Evolutionary conservation across 768 basidiomycete species (phyloP).

Genomic region (Suillus decipiens): DNA sequence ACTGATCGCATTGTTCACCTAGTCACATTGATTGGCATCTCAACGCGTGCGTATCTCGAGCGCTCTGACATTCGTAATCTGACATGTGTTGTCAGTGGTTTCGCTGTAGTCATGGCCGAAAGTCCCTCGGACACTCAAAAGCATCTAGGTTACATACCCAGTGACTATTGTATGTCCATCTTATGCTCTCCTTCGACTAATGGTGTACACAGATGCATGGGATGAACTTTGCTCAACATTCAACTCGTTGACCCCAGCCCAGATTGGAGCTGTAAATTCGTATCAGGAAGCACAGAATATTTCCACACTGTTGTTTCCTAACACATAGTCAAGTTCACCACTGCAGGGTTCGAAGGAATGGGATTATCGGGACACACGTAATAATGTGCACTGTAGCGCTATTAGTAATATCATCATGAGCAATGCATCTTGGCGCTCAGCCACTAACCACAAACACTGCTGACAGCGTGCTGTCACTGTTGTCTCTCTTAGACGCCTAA

Average conservation of each 20-base stretch:
- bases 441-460: too few species aligned
- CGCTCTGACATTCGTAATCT: constrained; percentile 2
- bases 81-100: background rate
- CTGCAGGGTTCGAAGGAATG: background rate
- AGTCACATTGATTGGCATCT: constrained; percentile 60
- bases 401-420: too few species aligned
- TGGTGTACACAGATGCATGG: constrained; percentile 23
- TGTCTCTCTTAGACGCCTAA: too few species aligned
- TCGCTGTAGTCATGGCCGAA: constrained; percentile 10
- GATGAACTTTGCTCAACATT: constrained; percentile 26
- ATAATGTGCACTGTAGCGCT: too few species aligned
- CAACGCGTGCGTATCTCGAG: constrained; percentile 31
- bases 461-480: too few species aligned
- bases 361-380: background rate
- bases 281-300: constrained; percentile 24
- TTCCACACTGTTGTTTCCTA: too few species aligned
- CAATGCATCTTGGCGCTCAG: too few species aligned
- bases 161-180: background rate
- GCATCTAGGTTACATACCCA: background rate
- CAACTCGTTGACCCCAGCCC: constrained; percentile 21
- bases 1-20: background rate
- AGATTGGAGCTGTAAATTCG: constrained; percentile 25
- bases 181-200: background rate
- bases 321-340: too few species aligned
- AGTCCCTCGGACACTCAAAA: constrained; percentile 1